A percentile compares a stretch with the other conserved stretches of the same genome.
These are phyloP conservation scores for Chimonanthus salicifolius DNA, from an alignment of 164 flowering plant species.

Conservation along the genomic window DNA sequence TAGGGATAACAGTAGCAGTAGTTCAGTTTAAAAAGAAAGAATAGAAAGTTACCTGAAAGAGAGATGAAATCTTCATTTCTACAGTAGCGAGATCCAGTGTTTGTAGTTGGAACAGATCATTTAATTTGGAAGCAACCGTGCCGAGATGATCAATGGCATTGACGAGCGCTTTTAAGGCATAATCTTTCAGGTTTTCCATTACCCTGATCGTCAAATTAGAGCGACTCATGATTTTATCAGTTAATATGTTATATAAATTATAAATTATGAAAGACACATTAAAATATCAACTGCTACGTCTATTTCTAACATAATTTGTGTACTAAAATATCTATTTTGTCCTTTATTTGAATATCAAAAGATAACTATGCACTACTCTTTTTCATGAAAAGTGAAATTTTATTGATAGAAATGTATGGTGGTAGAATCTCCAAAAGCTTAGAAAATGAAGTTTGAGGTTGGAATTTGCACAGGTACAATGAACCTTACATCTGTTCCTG, in stretches of 20 bases:
- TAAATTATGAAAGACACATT: too few species aligned
- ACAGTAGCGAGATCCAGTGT: conserved; percentile 52
- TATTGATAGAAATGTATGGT: too few species aligned
- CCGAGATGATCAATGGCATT: conserved; percentile 99
- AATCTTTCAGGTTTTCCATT: conserved; percentile 87
- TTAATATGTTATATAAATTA: too few species aligned
- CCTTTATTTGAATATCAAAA: too few species aligned
- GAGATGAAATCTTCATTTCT: conserved; percentile 60
- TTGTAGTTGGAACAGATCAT: conserved; percentile 88
- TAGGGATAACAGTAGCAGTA: neutral
- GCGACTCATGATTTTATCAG: too few species aligned
- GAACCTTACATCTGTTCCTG: conserved; percentile 84
- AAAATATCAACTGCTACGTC: too few species aligned
- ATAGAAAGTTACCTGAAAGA: conserved; percentile 60
- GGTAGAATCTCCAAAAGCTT: neutral
- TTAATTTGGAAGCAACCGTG: conserved; percentile 89
- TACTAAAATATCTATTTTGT: too few species aligned
- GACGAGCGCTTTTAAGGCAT: conserved; percentile 87
- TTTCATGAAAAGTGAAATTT: too few species aligned
- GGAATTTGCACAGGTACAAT: neutral
- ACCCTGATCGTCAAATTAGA: conserved; percentile 46
- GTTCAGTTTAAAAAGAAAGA: neutral
- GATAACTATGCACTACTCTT: too few species aligned
- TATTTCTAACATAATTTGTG: neutral
- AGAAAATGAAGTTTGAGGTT: conserved; percentile 2